phyloP scores from a whole-genome alignment of 148 eudicot genomes.

The Beta vulgaris region DNA sequence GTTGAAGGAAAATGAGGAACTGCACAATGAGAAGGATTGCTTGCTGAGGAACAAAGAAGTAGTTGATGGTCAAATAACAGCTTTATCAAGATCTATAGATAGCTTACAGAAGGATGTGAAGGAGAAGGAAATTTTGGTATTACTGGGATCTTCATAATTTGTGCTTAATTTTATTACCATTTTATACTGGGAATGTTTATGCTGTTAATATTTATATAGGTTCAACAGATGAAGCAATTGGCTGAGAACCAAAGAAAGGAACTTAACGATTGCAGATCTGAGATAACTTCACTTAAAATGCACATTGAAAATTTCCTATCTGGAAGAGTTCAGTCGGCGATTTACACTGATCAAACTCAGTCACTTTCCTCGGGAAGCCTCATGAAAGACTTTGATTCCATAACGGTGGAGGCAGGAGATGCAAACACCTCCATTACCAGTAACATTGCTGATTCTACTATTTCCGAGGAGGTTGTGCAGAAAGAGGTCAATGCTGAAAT shows the following conservation, averaged over 20 bases:
- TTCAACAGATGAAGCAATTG: constrained; percentile 67
- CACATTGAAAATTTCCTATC: constrained; percentile 75
- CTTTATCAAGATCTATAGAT: constrained; percentile 70
- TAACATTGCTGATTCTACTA: constrained; percentile 36
- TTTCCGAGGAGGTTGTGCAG: constrained; percentile 33
- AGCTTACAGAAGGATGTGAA: constrained; percentile 73
- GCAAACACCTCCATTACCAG: constrained; percentile 26
- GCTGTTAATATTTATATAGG: constrained; percentile 38
- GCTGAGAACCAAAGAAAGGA: constrained; percentile 65
- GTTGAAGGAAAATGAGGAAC: constrained; percentile 55
- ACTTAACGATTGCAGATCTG: constrained; percentile 83
- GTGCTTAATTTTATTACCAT: neutral
- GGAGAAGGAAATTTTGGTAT: constrained; percentile 72
- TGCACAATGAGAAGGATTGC: constrained; percentile 44
- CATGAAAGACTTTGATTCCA: constrained; percentile 40
- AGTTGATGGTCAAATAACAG: constrained; percentile 67
- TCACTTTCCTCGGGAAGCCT: constrained; percentile 39
- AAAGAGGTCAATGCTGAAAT: constrained; percentile 36
- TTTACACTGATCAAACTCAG: constrained; percentile 36
- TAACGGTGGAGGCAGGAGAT: constrained; percentile 47
- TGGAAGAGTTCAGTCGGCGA: constrained; percentile 30
- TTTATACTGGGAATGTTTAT: neutral
- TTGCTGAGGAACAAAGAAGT: constrained; percentile 67
- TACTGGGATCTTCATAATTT: neutral
- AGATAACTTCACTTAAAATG: constrained; percentile 93